phyloP scores from a whole-genome alignment of 106 monocot genomes.

The Cymbidium sinense region DNA sequence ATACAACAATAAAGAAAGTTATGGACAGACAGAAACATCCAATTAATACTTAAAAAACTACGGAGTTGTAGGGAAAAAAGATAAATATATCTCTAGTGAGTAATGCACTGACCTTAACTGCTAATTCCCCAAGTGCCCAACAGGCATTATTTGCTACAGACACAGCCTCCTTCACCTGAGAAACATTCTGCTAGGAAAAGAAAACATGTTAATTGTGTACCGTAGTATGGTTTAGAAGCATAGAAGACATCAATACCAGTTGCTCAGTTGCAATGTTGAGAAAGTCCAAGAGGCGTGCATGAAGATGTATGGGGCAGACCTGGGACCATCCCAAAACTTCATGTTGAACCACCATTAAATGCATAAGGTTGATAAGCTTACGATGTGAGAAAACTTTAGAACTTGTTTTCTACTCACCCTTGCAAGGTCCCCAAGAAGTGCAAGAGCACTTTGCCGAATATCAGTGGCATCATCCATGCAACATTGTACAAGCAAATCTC shows the following conservation, averaged over 20 bases:
- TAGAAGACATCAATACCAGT: slow-evolving; percentile 40
- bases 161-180: slow-evolving; percentile 55
- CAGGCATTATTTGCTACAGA: slow-evolving; percentile 99
- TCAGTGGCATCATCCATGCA: slow-evolving; percentile 88
- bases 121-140: slow-evolving; percentile 99
- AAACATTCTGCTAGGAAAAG: slow-evolving; percentile 37
- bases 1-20: background rate
- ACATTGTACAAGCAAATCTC: slow-evolving; percentile 85
- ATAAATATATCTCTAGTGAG: background rate
- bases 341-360: background rate
- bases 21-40: background rate
- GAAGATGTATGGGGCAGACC: slow-evolving; percentile 95
- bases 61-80: background rate
- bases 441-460: slow-evolving; percentile 94
- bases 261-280: slow-evolving; percentile 80
- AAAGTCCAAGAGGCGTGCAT: slow-evolving; percentile 75
- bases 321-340: slow-evolving; percentile 8
- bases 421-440: slow-evolving; percentile 97
- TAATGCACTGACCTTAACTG: slow-evolving; percentile 64
- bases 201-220: background rate
- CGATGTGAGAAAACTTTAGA: background rate
- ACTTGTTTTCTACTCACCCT: slow-evolving; percentile 48
- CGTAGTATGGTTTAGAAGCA: background rate
- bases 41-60: background rate
- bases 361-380: slow-evolving; percentile 8